Base-by-base conservation (phyloP, 495 filamentous ascomycete species). In the Physcia stellaris region DNA sequence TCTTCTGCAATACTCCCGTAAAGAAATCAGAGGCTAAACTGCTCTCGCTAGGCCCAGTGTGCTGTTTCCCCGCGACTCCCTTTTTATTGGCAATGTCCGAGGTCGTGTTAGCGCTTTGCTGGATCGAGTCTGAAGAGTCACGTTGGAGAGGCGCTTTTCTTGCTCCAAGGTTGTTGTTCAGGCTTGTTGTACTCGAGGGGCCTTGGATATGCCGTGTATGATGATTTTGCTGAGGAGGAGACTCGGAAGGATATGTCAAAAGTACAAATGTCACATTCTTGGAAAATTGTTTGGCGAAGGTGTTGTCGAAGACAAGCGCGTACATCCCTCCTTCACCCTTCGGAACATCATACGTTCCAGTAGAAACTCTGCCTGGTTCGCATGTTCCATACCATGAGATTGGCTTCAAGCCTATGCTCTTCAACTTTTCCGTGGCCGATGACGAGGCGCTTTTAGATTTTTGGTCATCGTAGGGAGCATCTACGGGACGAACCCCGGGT, bases 261-360 rank as follows among this genome's bases (percentile, higher is more conserved):
- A 96, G 72, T 15, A 95, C 88, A 46, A 96, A 82, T 15, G 88
- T 96, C 10, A 83, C 83, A 27, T 81, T 93, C 61, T 98, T 98
- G 36, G 86, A 85, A 28, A 85, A 75, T 53, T 86, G 80, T 62
- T 94, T 96, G 35, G 87, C 92, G 56, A 96, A 96, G 23, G 92
- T 98, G 54, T 98, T 98, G 69, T 98, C 90, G 54, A 98, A 94
- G 19, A 96, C 83, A 39, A 98, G 67, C 22, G 85, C 90, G 58
- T 92, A 98, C 75, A 94, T 95, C 40, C 87, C 90, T 2, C 81
- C 83, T 37, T 83, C 75, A 11, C 68, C 71, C 27, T 58, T 49
- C 3, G 63, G 57, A 12, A 95, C 85, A 54, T 92, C 77, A 57
- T 85, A 84, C 12, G 80, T 90, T 1, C 90, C 90, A 54, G 86